These are phyloP conservation scores for Marchantia paleacea DNA, from an alignment of 225 moss, liverwort and hornwort genomes.

Conservation along the genomic window DNA sequence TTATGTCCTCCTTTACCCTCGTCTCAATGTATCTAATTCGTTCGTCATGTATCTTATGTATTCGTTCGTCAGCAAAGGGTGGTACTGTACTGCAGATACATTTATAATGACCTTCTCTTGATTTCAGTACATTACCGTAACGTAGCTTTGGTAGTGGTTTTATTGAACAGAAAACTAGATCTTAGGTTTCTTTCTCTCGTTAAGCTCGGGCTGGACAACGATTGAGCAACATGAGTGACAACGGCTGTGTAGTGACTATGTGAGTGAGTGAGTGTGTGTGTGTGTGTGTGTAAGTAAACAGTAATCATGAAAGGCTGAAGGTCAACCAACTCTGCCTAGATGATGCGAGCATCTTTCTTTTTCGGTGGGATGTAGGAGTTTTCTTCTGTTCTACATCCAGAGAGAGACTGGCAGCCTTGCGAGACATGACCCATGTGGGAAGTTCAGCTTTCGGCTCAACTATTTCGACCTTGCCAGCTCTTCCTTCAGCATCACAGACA, in stretches of 20 bases:
- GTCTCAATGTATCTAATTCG: no score
- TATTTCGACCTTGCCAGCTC: conserved; percentile 4
- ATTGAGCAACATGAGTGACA: not conserved
- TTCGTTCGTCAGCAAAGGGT: not conserved
- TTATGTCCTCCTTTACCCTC: no score
- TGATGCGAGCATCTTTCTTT: conserved; percentile 7
- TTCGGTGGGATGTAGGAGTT: not conserved
- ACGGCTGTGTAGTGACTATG: not conserved
- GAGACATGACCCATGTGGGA: not conserved
- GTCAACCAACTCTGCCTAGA: conserved; percentile 9
- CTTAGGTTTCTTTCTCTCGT: not conserved
- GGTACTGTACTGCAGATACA: not conserved
- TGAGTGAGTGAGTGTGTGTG: no score
- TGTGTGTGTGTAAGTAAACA: not conserved
- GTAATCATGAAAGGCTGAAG: conserved; percentile 11
- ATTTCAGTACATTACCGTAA: not conserved
- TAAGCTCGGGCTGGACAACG: not conserved
- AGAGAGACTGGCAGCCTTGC: conserved; percentile 4
- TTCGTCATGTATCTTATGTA: no score
- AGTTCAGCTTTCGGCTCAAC: conserved; percentile 13
- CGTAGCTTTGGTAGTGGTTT: not conserved
- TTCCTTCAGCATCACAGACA: not conserved
- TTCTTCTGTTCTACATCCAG: conserved; percentile 1
- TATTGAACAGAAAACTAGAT: not conserved
- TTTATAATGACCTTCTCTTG: not conserved